These are phyloP conservation scores for Casuarina cunninghamiana DNA, from an alignment of 306 rosid genomes.

Conservation along the genomic window DNA sequence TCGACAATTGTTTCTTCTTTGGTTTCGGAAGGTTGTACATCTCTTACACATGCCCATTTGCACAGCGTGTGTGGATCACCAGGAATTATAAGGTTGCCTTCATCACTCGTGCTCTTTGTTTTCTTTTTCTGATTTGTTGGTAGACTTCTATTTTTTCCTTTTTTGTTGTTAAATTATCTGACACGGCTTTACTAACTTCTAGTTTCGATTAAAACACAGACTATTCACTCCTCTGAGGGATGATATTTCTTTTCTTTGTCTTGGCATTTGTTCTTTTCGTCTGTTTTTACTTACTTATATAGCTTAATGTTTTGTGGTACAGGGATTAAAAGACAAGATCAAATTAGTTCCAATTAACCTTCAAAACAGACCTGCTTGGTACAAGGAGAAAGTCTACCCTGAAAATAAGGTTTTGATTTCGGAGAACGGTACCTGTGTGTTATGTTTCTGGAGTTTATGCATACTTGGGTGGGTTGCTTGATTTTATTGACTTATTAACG, in stretches of 20 bases:
- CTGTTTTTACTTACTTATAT: not conserved
- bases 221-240: not conserved
- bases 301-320: constrained; percentile 14
- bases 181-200: not conserved
- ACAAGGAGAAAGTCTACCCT: constrained; percentile 74
- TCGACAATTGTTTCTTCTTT: not conserved
- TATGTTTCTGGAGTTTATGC: too few relatives aligned
- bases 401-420: constrained; percentile 48
- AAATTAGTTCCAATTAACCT: constrained; percentile 67
- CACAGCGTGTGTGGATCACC: constrained; percentile 84
- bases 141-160: not conserved
- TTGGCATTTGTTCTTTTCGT: not conserved
- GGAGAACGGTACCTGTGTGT: not conserved
- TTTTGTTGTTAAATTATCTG: not conserved
- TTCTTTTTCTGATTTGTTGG: not conserved
- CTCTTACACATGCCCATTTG: constrained; percentile 62
- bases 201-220: not conserved
- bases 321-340: constrained; percentile 77
- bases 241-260: not conserved
- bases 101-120: not conserved
- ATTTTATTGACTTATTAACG: not conserved
- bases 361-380: constrained; percentile 74
- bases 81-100: constrained; percentile 69
- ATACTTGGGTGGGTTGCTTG: constrained; percentile 1
- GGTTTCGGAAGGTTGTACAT: constrained; percentile 53